Conservation (phyloP, 2,329 filamentous ascomycete species). For the Fusarium armeniacum region DNA sequence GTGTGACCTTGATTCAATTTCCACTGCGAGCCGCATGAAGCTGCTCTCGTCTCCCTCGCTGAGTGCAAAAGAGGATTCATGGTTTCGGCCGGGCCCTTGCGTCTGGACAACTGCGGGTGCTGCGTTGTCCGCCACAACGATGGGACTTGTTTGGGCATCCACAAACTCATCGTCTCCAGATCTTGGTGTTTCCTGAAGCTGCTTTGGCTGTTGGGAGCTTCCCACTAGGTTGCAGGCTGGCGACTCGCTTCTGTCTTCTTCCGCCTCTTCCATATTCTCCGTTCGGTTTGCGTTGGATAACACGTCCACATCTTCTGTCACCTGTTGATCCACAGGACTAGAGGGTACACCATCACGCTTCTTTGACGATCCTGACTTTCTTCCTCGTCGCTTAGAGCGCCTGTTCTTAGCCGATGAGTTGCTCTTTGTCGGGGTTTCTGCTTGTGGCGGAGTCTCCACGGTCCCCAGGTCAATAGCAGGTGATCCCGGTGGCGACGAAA, state of each 20-base stretch:
- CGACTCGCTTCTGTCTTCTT: conserved; percentile 11
- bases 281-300: conserved; percentile 12
- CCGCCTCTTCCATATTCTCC: conserved; percentile 16
- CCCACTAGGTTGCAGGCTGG: conserved; percentile 13
- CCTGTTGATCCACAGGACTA: conserved; percentile 47
- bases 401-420: conserved; percentile 14
- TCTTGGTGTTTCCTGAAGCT: conserved; percentile 56
- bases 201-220: conserved; percentile 33
- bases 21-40: conserved; percentile 64
- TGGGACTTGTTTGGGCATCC: conserved; percentile 64
- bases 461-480: conserved; percentile 57
- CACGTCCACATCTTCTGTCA: conserved; percentile 7
- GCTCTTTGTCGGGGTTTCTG: conserved; percentile 16
- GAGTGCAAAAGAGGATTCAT: conserved; percentile 57
- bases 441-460: conserved; percentile 17
- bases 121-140: conserved; percentile 38
- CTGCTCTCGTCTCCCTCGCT: conserved; percentile 64
- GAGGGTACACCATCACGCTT: conserved; percentile 51
- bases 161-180: conserved; percentile 64
- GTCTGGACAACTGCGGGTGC: conserved; percentile 10
- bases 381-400: conserved; percentile 35
- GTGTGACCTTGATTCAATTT: conserved; percentile 61
- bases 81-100: conserved; percentile 28
- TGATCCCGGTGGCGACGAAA: conserved; percentile 71
- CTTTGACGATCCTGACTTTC: conserved; percentile 31